These are phyloP conservation scores for Phaffomyces thermotolerans DNA, from an alignment of 805 yeast genomes.

Conservation along the genomic window DNA sequence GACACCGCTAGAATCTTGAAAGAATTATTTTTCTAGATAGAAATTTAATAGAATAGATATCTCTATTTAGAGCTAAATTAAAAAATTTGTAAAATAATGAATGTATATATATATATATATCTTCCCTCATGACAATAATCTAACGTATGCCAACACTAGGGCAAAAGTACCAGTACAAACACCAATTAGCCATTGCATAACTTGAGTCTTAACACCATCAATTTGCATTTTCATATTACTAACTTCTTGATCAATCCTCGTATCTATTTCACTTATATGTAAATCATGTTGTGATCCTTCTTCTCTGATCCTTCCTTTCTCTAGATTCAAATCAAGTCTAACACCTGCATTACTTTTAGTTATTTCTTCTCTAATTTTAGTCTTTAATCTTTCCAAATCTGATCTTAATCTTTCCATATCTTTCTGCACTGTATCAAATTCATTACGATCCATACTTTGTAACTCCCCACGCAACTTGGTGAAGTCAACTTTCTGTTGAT, in stretches of 20 bases:
- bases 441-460: slow-evolving; percentile 80
- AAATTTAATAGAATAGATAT: no score
- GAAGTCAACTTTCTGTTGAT: slow-evolving; percentile 95
- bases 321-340: slow-evolving; percentile 81
- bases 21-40: slow-evolving; percentile 51
- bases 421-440: slow-evolving; percentile 70
- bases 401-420: slow-evolving; percentile 82
- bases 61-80: no score
- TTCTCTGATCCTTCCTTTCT: slow-evolving; percentile 92
- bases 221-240: slow-evolving; percentile 93
- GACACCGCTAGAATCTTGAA: slow-evolving; percentile 84
- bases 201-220: slow-evolving; percentile 92
- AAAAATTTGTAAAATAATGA: no score
- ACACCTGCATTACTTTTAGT: slow-evolving; percentile 87
- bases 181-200: slow-evolving; percentile 97
- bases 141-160: slow-evolving; percentile 81
- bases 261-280: slow-evolving; percentile 90
- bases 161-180: slow-evolving; percentile 98
- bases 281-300: slow-evolving; percentile 89
- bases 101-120: no score
- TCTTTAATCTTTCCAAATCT: slow-evolving; percentile 81
- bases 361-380: slow-evolving; percentile 82
- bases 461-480: slow-evolving; percentile 90
- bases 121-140: slow-evolving; percentile 59
- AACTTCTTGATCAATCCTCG: slow-evolving; percentile 91